Conservation (phyloP, 495 filamentous ascomycete species). For the Opeltia flavorubescens region DNA sequence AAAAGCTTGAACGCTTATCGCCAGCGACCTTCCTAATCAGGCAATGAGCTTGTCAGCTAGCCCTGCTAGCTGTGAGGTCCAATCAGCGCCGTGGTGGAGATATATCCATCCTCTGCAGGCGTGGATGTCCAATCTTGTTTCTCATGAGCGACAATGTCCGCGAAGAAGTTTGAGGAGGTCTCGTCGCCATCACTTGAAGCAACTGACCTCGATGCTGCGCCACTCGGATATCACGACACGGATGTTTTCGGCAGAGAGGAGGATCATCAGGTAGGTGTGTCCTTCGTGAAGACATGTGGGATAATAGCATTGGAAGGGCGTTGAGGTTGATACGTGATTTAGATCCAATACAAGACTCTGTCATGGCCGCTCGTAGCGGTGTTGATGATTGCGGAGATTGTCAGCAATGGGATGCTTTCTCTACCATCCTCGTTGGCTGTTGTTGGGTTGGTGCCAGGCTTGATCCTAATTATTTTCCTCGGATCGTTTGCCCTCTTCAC, state of each 20-base stretch:
- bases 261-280: conserved; percentile 17
- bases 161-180: conserved; percentile 2
- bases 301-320: neutral
- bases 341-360: conserved; percentile 45
- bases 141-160: conserved; percentile 2
- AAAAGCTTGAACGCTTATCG: too few species aligned
- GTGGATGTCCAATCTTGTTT: neutral
- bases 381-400: conserved; percentile 49
- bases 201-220: neutral
- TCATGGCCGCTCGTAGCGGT: conserved; percentile 39
- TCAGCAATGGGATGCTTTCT: conserved; percentile 46
- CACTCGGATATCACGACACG: conserved; percentile 10
- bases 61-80: too few species aligned
- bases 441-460: conserved; percentile 42
- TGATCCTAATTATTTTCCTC: conserved; percentile 24
- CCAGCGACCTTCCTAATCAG: conserved; percentile 6
- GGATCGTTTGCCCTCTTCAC: conserved; percentile 26
- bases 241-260: conserved; percentile 25
- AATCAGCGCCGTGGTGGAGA: too few species aligned
- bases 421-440: conserved; percentile 39
- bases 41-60: neutral
- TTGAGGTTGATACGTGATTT: neutral
- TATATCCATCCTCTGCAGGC: too few species aligned
- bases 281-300: neutral
- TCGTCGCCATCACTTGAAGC: conserved; percentile 7